A percentile compares a stretch with the other conserved stretches of the same genome.
phyloP scores from a whole-genome alignment of 1,139 yeast genomes.

The Magnusiomyces sp. region DNA sequence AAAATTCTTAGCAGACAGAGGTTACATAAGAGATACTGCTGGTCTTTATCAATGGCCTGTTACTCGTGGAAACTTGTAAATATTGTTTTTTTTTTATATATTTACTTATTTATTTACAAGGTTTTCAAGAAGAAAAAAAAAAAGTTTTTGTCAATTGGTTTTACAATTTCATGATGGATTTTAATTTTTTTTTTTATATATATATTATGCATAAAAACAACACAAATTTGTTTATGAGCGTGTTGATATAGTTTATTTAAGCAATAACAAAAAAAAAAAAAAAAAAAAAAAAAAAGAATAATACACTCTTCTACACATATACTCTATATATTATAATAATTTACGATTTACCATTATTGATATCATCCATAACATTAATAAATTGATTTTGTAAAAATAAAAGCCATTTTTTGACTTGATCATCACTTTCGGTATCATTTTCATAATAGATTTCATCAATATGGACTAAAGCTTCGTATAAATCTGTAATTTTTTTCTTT shows the following conservation, averaged over 20 bases:
- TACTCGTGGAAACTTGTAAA: conserved; percentile 17
- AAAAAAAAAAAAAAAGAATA: too few species aligned
- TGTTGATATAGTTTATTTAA: too few species aligned
- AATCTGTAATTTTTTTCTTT: conserved; percentile 8
- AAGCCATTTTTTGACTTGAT: too few species aligned
- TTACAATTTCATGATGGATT: background rate
- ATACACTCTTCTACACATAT: too few species aligned
- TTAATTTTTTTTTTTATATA: background rate
- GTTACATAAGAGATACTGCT: conserved; percentile 49
- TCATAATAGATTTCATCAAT: conserved; percentile 6
- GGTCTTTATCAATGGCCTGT: conserved; percentile 27
- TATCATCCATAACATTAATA: too few species aligned
- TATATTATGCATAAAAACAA: too few species aligned
- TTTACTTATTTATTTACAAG: too few species aligned
- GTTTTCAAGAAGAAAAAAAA: conserved; percentile 95
- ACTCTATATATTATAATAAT: too few species aligned
- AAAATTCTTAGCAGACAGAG: conserved; percentile 56
- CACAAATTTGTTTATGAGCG: background rate
- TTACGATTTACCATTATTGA: too few species aligned
- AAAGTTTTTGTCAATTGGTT: conserved; percentile 42
- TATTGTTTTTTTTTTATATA: background rate
- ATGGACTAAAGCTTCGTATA: conserved; percentile 12
- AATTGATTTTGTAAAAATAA: too few species aligned
- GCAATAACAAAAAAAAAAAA: too few species aligned
- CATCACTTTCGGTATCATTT: background rate